Percentiles rank a stretch among this genome's conserved stretches.
Conservation (phyloP, 2,329 filamentous ascomycete species). For the Lasiodiplodia citricola region DNA sequence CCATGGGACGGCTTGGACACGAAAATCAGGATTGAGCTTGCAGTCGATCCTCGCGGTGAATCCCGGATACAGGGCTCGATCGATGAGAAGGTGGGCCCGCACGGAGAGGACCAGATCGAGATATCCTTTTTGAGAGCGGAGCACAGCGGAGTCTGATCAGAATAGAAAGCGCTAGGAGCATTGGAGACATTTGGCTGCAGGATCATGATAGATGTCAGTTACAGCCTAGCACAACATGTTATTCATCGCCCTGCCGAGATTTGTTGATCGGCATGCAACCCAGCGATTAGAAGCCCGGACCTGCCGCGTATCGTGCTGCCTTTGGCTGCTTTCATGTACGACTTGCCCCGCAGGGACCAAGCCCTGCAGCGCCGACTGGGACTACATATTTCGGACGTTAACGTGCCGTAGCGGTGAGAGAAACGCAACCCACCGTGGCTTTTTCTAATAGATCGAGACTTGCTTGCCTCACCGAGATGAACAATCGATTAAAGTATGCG, state of each 20-base stretch:
- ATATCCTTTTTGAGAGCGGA: slow-evolving; percentile 15
- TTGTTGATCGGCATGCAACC: not conserved
- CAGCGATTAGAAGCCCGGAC: slow-evolving; percentile 10
- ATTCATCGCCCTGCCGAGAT: slow-evolving; percentile 7
- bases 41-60: slow-evolving; percentile 3
- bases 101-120: slow-evolving; percentile 1
- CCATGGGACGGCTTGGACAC: not conserved
- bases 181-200: not conserved
- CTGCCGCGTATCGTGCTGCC: not conserved
- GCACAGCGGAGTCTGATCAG: not conserved
- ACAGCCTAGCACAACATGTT: not conserved
- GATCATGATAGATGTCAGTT: not conserved
- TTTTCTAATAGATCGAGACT: too few relatives aligned
- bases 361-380: not conserved
- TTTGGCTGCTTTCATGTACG: not conserved
- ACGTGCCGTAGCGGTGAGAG: not conserved
- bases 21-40: slow-evolving; percentile 14
- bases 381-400: not conserved
- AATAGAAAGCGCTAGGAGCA: not conserved
- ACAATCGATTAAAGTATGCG: not conserved
- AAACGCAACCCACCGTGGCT: not conserved
- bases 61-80: not conserved
- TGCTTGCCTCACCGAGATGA: not conserved
- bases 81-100: not conserved
- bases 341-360: not conserved